These are phyloP conservation scores for Linnemannia elongata DNA, from an alignment of 192 early-diverging fungal species.

Conservation along the genomic window DNA sequence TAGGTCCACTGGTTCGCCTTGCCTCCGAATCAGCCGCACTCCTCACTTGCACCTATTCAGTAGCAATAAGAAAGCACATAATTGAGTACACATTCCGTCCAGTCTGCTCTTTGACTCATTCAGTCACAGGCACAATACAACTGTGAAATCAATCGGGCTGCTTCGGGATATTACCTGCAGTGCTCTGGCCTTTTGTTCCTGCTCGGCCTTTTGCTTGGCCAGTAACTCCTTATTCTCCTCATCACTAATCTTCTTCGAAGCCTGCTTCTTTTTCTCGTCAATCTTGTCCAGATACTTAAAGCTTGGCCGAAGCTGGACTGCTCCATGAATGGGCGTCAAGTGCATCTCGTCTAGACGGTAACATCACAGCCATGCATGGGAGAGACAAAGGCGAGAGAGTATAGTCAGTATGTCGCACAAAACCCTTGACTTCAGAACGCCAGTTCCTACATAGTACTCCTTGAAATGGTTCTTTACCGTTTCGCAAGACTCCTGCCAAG, in stretches of 20 bases:
- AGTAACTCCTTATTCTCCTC: conserved; percentile 75
- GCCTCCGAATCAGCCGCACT: conserved; percentile 73
- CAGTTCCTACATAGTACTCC: background rate
- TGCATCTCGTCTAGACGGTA: conserved; percentile 82
- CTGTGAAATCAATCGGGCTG: background rate
- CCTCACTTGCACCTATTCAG: conserved; percentile 66
- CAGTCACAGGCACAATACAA: background rate
- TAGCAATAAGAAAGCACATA: background rate
- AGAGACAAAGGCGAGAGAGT: background rate
- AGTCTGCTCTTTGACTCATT: background rate
- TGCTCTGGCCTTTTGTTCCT: conserved; percentile 58
- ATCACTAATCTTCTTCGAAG: conserved; percentile 73
- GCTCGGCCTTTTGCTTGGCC: conserved; percentile 49
- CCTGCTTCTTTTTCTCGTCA: conserved; percentile 83
- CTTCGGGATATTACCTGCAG: conserved; percentile 52
- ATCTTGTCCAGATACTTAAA: conserved; percentile 94
- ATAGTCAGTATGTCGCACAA: background rate
- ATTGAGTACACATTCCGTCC: background rate
- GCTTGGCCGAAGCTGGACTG: conserved; percentile 89
- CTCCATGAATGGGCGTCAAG: conserved; percentile 79
- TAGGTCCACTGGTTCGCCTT: conserved; percentile 72
- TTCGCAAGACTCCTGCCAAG: conserved; percentile 81
- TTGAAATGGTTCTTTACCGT: conserved; percentile 61
- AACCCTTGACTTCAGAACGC: background rate
- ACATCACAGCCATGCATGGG: background rate